Conservation (phyloP, 306 rosid species). For the Clitoria ternatea region DNA sequence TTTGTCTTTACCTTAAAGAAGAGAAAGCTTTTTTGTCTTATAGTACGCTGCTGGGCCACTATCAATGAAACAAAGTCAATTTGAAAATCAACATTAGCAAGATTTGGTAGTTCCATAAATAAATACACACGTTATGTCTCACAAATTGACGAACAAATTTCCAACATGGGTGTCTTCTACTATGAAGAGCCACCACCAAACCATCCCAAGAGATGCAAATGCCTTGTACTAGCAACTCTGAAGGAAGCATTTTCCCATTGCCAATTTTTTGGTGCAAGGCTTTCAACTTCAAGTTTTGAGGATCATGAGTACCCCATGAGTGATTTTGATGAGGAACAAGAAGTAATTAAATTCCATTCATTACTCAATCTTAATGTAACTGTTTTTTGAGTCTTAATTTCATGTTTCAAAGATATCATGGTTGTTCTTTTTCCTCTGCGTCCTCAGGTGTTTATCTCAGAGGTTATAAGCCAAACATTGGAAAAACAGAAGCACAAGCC, state of each 20-base stretch:
- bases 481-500: conserved; percentile 55
- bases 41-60: conserved; percentile 60
- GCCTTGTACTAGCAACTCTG: conserved; percentile 43
- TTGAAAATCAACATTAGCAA: conserved; percentile 21
- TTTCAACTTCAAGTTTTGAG: conserved; percentile 38
- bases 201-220: conserved; percentile 48
- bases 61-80: conserved; percentile 38
- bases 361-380: not conserved
- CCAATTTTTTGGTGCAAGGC: conserved; percentile 32
- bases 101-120: not conserved
- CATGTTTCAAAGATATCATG: not conserved
- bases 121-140: conserved; percentile 12
- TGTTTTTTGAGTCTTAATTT: not conserved
- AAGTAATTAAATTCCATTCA: conserved; percentile 34
- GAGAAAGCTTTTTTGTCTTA: conserved; percentile 20
- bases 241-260: conserved; percentile 51
- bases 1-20: conserved; percentile 69
- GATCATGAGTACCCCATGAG: conserved; percentile 40
- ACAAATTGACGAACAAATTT: not conserved
- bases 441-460: conserved; percentile 59
- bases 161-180: conserved; percentile 54
- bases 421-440: not conserved
- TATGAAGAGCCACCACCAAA: conserved; percentile 56
- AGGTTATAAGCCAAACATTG: conserved; percentile 55
- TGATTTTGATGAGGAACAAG: conserved; percentile 61